Evolutionary conservation across 306 rosid species (phyloP).

Genomic region (Senna siamea): DNA sequence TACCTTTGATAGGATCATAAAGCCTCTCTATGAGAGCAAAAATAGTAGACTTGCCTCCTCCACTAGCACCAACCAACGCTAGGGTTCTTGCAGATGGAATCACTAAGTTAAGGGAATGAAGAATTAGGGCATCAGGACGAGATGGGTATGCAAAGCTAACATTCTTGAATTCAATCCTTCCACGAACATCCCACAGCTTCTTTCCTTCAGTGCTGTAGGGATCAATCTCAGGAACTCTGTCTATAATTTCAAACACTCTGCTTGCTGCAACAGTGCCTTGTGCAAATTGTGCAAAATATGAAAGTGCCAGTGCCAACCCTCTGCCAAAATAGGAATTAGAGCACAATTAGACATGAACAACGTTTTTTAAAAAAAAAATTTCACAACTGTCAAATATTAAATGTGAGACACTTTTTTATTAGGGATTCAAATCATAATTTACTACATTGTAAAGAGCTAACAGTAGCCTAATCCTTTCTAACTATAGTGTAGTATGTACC

Average conservation of each 20-base stretch:
- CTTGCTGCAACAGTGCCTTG: slow-evolving; percentile 92
- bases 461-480: no score
- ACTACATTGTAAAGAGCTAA: no score
- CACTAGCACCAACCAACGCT: slow-evolving; percentile 88
- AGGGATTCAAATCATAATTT: no score
- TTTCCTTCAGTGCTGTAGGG: slow-evolving; percentile 69
- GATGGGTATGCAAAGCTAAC: slow-evolving; percentile 79
- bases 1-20: slow-evolving; percentile 80
- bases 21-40: slow-evolving; percentile 91
- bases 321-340: slow-evolving; percentile 41
- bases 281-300: slow-evolving; percentile 85
- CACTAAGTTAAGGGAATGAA: slow-evolving; percentile 63
- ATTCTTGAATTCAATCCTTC: slow-evolving; percentile 75
- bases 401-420: no score
- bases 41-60: slow-evolving; percentile 92
- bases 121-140: slow-evolving; percentile 66
- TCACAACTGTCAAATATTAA: no score
- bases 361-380: no score
- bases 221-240: slow-evolving; percentile 85
- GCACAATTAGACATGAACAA: not conserved
- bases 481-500: no score
- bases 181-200: slow-evolving; percentile 54
- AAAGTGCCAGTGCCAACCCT: slow-evolving; percentile 85
- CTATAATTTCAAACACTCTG: slow-evolving; percentile 74
- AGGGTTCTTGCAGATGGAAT: slow-evolving; percentile 72